Conservation (phyloP, 2,329 filamentous ascomycete species). For the Scytalidium lignicola region DNA sequence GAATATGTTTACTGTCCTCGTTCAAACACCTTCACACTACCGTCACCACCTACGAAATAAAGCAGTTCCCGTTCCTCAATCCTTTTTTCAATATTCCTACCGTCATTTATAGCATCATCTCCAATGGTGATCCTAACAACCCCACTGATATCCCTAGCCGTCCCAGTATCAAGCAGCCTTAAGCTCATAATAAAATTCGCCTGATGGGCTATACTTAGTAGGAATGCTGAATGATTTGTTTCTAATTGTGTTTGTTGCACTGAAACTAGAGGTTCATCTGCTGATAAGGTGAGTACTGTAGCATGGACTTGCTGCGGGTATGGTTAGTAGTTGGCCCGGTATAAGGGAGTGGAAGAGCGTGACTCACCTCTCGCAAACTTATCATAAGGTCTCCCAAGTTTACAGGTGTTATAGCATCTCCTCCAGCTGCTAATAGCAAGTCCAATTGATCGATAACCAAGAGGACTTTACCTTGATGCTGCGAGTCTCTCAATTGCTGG, state of each 20-base stretch:
- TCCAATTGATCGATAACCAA: conserved; percentile 64
- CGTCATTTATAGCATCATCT: conserved; percentile 24
- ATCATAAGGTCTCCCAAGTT: conserved; percentile 53
- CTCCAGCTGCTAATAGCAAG: conserved; percentile 55
- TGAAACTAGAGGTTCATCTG: conserved; percentile 67
- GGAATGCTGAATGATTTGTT: conserved; percentile 63
- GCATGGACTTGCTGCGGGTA: conserved; percentile 52
- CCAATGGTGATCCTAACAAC: conserved; percentile 72
- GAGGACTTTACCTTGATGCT: conserved; percentile 37
- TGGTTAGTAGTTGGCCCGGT: conserved; percentile 4
- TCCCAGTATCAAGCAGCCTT: conserved; percentile 76
- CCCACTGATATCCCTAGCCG: conserved; percentile 86
- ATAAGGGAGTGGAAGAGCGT: background rate
- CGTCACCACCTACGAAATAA: conserved; percentile 77
- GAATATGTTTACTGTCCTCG: conserved; percentile 54
- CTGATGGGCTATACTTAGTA: conserved; percentile 68
- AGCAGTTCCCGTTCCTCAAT: conserved; percentile 65
- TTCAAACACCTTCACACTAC: conserved; percentile 77
- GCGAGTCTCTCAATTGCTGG: conserved; percentile 8
- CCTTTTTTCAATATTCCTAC: conserved; percentile 25
- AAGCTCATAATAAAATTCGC: conserved; percentile 68
- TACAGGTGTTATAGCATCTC: conserved; percentile 37
- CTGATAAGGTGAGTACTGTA: conserved; percentile 62
- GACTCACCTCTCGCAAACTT: conserved; percentile 56
- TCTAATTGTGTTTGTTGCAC: conserved; percentile 60